Conservation (phyloP, 768 basidiomycete species). For the Coprinopsis cinerea region DNA sequence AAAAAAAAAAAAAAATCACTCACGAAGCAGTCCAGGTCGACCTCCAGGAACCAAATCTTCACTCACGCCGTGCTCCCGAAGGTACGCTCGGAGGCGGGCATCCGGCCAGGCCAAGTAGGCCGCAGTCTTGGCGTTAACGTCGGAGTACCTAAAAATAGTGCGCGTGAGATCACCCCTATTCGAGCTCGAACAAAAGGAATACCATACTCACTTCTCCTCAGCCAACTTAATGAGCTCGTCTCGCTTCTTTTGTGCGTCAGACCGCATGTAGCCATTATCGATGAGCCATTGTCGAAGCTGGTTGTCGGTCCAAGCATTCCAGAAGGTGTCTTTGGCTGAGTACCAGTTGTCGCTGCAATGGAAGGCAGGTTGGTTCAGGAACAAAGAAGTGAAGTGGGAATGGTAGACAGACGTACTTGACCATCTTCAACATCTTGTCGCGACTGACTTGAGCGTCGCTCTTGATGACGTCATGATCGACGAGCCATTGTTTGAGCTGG, state of each 20-base stretch:
- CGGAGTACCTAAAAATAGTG: constrained; percentile 41
- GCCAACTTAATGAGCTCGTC: constrained; percentile 74
- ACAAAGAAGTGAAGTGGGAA: neutral
- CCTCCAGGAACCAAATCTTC: constrained; percentile 60
- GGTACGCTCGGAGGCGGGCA: constrained; percentile 83
- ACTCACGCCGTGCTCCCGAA: constrained; percentile 68
- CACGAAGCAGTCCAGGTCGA: constrained; percentile 78
- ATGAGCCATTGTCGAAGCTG: constrained; percentile 71
- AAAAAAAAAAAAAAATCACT: constrained; percentile 15
- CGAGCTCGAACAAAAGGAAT: neutral
- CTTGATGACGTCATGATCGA: constrained; percentile 68
- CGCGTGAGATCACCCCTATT: neutral
- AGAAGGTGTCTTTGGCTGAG: constrained; percentile 53
- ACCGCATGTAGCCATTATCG: constrained; percentile 59
- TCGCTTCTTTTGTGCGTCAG: constrained; percentile 57
- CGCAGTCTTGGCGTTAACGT: constrained; percentile 35
- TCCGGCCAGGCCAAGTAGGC: constrained; percentile 90
- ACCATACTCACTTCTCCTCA: constrained; percentile 50
- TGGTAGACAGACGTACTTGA: constrained; percentile 41
- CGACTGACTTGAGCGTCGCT: constrained; percentile 56
- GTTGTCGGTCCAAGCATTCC: constrained; percentile 66
- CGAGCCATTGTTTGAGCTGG: constrained; percentile 73
- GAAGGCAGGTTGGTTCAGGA: neutral
- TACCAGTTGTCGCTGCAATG: constrained; percentile 61
- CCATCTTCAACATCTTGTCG: constrained; percentile 73